Base-by-base conservation (phyloP, 352 stramenopile genomes). In the Pythium rhizo-oryzae region DNA sequence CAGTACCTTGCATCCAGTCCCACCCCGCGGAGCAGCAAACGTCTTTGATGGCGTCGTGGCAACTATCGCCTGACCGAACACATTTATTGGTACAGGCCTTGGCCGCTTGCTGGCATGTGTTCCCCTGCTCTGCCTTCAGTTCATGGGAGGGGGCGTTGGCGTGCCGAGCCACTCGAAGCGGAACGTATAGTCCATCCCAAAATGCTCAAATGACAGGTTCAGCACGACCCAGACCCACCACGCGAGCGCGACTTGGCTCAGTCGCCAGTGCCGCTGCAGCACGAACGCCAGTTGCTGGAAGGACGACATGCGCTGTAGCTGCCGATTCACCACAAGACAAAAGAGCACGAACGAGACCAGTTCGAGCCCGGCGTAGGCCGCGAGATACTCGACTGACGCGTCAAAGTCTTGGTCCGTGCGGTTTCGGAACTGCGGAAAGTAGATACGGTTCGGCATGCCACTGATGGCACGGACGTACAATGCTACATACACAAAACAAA, bases 211-310 rank as follows among this genome's bases (percentile, higher is more conserved):
- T 16, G 13, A 23, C 6, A 50, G 19, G 16, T 19, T 50, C 43
- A 50, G 43, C 43, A 50, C 16, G 6, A 50, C 15, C 43, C 43
- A 50, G 19, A 50, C 15, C 43, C 43, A 50, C 43, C 43, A 50
- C 47, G 30, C 47, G n/a, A 30, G 47, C 47, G 19, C 47, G 23
- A 30, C 19, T 5, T 30, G 47, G 8, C 18, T 8, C 9, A 30
- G 18, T n/a, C 47, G n/a, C 47, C 47, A 53, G 47, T 53, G 47
- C 47, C 23, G 11, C 15, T 53, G 47, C 19, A 53, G n/a, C 7
- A 30, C 47, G 16, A 53, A 53, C 47, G 47, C 47, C 15, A 53
- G 47, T n/a, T 53, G 47, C 47, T 53, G 47, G 4, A 53, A 8
- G 7, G 47, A 15, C 47, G 47, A 53, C 3, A 53, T 30, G 47